phyloP scores from a whole-genome alignment of 305 asterid genomes.

The Solanum hybrid region DNA sequence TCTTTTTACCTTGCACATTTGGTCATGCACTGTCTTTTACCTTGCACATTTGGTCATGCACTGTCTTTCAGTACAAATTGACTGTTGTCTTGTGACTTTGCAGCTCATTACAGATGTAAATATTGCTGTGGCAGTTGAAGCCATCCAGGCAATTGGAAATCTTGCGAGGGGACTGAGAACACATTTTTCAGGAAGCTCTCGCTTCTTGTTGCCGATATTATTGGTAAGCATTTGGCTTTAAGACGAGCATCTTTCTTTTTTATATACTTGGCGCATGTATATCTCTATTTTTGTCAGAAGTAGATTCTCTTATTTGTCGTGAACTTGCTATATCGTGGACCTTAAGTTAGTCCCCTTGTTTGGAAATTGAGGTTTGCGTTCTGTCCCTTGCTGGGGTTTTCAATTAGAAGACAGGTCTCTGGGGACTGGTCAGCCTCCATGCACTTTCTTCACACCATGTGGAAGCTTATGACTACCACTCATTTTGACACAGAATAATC shows the following conservation, averaged over 20 bases:
- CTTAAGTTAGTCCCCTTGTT: not conserved
- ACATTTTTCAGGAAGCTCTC: conserved; percentile 75
- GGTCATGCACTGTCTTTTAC: not conserved
- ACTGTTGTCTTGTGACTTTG: conserved; percentile 19
- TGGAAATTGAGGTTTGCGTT: not conserved
- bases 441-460: not conserved
- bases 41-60: not conserved
- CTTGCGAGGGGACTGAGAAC: conserved; percentile 94
- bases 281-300: not conserved
- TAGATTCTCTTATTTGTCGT: not conserved
- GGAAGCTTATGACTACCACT: not conserved
- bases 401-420: not conserved
- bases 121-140: conserved; percentile 99
- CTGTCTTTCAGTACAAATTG: not conserved
- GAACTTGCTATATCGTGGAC: not conserved
- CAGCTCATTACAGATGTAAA: conserved; percentile 96
- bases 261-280: not conserved
- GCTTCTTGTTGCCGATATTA: conserved; percentile 70
- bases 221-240: conserved; percentile 50
- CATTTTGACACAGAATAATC: not conserved
- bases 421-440: not conserved
- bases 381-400: not conserved
- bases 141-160: conserved; percentile 92
- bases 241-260: not conserved
- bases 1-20: not conserved